A percentile compares a stretch with the other conserved stretches of the same genome.
These are phyloP conservation scores for Paramecium primaurelia DNA, from an alignment of 73 alveolate genomes.

Conservation along the genomic window DNA sequence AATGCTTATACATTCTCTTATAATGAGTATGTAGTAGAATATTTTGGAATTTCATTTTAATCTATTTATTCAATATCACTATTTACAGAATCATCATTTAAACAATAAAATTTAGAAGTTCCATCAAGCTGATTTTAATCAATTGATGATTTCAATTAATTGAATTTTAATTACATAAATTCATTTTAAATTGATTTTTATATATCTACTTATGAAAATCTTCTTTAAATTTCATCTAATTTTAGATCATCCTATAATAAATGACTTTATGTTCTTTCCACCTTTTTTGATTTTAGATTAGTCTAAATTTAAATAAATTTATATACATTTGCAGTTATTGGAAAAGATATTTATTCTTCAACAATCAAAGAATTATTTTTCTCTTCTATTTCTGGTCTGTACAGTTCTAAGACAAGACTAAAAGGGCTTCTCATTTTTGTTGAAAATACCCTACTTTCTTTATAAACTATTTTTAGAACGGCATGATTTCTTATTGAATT, in stretches of 20 bases:
- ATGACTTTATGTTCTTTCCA: not conserved
- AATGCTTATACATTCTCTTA: not conserved
- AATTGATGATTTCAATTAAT: not conserved
- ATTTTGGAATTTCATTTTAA: not conserved
- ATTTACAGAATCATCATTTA: not conserved
- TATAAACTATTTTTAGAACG: constrained; percentile 60
- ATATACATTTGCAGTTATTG: not conserved
- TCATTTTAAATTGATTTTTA: not conserved
- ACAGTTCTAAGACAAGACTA: constrained; percentile 64
- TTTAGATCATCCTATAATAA: not conserved
- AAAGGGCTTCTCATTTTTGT: constrained; percentile 75
- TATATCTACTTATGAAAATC: not conserved
- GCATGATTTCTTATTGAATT: constrained; percentile 58
- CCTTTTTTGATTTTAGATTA: not conserved
- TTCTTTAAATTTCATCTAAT: not conserved
- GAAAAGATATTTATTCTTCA: not conserved
- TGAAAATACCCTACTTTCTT: constrained; percentile 69
- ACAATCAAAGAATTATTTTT: not conserved
- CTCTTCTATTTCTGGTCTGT: constrained; percentile 64
- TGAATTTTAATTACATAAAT: not conserved
- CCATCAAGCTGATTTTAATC: not conserved
- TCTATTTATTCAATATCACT: not conserved
- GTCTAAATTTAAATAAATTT: not conserved
- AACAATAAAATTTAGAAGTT: not conserved
- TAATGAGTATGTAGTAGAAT: not conserved